Base-by-base conservation (phyloP, 2,329 filamentous ascomycete species). In the Fusarium cyanostomum region DNA sequence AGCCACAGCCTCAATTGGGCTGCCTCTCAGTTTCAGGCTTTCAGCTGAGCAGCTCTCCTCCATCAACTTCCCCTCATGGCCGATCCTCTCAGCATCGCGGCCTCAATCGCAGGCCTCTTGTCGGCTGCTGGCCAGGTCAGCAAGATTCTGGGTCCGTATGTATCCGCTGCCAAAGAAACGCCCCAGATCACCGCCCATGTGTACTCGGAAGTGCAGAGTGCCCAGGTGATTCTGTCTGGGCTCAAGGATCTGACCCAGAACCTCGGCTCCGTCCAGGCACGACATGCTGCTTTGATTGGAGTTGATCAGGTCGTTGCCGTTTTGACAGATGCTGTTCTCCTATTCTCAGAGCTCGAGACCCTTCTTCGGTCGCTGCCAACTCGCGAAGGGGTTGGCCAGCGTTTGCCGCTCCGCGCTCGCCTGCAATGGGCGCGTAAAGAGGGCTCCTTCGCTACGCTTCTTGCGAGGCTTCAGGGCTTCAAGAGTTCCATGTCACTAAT, bases 341-440 rank as follows among this genome's bases (percentile, higher is more conserved):
- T 67, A 0, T 67, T 66, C 10, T 67, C 63, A 0, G 59, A 67
- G 6, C 6, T 67, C 1, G 52, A 67, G 4, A 31, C 15, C 0
- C 34, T 50, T 7, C 33, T 62, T 8, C 16, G n/a, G 1, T 61
- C 59, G 0, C 12, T 67, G 3, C n/a, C 52, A 9, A 0, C 45
- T 0, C 27, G 38, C 3, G 42, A 53, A 0, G 13, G 15, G 0
- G 7, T 0, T 3, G 10, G 28, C 0, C 18, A 11, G 2, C 39
- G 34, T 0, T 21, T 66, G 1, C 30, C 56, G 1, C 13, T 67
- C 0, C 12, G 44, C 1, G 28, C 52, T 0, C 48, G 59, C 0
- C 31, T 55, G 2, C 46, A 4, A 51, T 62, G 50, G 56, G 59
- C 10, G 0, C 27, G 56, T 0, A 60, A 61, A 10, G 49, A 61